Evolutionary conservation across 2,329 filamentous ascomycete genomes (phyloP).

Genomic region (Aspergillaceae sp.): DNA sequence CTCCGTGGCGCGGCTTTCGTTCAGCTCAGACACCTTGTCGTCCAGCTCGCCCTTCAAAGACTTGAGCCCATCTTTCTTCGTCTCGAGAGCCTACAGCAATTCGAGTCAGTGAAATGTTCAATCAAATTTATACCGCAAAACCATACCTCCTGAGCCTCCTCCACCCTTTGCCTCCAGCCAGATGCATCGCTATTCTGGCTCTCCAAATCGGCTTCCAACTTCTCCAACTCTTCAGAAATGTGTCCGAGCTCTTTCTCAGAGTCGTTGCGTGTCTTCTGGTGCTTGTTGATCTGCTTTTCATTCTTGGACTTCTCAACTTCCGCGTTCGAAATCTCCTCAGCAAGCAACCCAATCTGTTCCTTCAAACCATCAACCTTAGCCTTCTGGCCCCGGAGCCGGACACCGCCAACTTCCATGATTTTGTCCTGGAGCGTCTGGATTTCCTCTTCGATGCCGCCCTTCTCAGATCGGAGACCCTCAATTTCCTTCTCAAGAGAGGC

Average conservation of each 20-base stretch:
- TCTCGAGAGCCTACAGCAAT: slow-evolving; percentile 50
- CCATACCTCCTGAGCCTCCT: slow-evolving; percentile 64
- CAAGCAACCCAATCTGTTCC: slow-evolving; percentile 70
- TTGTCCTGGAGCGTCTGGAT: slow-evolving; percentile 90
- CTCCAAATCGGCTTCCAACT: slow-evolving; percentile 67
- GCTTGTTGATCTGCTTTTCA: slow-evolving; percentile 82
- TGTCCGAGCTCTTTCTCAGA: slow-evolving; percentile 70
- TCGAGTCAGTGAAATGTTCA: slow-evolving; percentile 10
- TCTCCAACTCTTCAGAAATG: slow-evolving; percentile 63
- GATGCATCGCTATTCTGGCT: slow-evolving; percentile 69
- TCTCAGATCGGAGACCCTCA: slow-evolving; percentile 70
- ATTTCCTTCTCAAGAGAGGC: slow-evolving; percentile 67
- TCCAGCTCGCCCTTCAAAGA: slow-evolving; percentile 78
- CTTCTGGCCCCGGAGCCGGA: slow-evolving; percentile 82
- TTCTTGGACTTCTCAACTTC: slow-evolving; percentile 87
- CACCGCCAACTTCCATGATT: slow-evolving; percentile 97
- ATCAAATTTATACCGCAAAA: not conserved
- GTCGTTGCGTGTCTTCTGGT: slow-evolving; percentile 72
- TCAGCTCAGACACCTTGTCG: slow-evolving; percentile 73
- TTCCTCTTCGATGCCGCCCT: slow-evolving; percentile 81
- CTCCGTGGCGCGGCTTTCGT: slow-evolving; percentile 78
- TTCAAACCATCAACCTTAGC: slow-evolving; percentile 84
- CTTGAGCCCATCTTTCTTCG: slow-evolving; percentile 72
- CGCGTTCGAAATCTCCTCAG: slow-evolving; percentile 73
- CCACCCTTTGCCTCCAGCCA: slow-evolving; percentile 61